phyloP scores from a whole-genome alignment of 2,329 filamentous ascomycete genomes.

The Colletotrichum noveboracense region DNA sequence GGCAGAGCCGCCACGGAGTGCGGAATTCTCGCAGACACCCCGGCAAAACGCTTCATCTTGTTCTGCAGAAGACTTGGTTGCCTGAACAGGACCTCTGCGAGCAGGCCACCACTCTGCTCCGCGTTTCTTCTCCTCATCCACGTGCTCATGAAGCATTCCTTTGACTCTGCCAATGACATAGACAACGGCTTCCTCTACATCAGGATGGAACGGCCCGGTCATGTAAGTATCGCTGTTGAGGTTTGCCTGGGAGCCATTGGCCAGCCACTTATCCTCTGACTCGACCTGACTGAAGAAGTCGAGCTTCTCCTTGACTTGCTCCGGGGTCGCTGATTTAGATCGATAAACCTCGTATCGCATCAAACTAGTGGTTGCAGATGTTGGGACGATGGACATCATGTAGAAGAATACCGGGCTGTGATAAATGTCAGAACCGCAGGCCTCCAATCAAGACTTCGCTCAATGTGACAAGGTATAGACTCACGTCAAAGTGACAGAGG shows the following conservation, averaged over 20 bases:
- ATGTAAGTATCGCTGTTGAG: conserved; percentile 34
- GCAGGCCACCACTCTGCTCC: neutral
- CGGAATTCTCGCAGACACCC: neutral
- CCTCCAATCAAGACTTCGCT: rapidly evolving
- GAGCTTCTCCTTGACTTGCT: conserved; percentile 44
- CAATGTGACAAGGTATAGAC: neutral
- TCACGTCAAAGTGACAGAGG: conserved; percentile 45
- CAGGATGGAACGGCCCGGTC: neutral
- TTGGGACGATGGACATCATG: neutral
- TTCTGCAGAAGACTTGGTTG: neutral
- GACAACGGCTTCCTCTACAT: neutral
- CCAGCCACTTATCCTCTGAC: conserved; percentile 55
- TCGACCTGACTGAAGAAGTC: conserved; percentile 56
- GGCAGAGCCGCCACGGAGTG: neutral
- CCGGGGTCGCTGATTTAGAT: conserved; percentile 50
- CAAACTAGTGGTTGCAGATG: conserved; percentile 38
- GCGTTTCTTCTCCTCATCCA: neutral
- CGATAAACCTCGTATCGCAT: conserved; percentile 59
- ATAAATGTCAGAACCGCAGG: neutral
- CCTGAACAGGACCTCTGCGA: neutral
- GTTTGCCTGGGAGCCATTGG: conserved; percentile 52
- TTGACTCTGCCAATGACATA: neutral
- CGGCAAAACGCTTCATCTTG: neutral
- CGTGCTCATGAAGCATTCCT: neutral
- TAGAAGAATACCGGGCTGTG: neutral